These are phyloP conservation scores for Mesotaenium endlicherianum DNA, from an alignment of 139 green algal species.

Conservation along the genomic window DNA sequence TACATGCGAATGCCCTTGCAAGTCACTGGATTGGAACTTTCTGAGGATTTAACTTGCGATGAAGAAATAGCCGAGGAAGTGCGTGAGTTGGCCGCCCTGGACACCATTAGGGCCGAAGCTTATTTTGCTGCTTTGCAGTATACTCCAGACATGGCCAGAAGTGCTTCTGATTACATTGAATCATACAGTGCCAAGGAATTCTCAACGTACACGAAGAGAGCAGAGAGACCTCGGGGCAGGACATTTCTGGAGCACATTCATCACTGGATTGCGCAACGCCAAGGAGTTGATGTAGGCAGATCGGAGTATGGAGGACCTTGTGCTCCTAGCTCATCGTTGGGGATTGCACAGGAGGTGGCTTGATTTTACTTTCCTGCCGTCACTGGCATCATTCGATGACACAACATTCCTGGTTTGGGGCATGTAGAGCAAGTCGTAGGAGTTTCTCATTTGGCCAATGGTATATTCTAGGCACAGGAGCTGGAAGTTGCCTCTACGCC, in stretches of 20 bases:
- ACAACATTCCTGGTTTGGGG: no score
- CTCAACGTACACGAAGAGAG: not conserved
- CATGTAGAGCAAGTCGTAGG: no score
- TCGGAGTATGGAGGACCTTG: no score
- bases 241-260: slow-evolving; percentile 31
- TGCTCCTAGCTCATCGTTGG: no score
- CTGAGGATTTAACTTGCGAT: not conserved
- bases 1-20: slow-evolving; percentile 28
- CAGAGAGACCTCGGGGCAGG: not conserved
- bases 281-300: slow-evolving; percentile 1
- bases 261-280: slow-evolving; percentile 12
- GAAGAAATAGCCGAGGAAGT: not conserved
- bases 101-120: not conserved
- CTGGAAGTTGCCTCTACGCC: no score
- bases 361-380: no score
- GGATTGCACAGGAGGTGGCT: no score
- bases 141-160: not conserved
- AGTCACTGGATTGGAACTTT: not conserved
- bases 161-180: no score
- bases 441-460: no score
- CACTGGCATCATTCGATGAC: no score
- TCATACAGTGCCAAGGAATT: not conserved
- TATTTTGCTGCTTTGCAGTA: slow-evolving; percentile 7
- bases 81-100: not conserved
- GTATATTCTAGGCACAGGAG: no score